Base-by-base conservation (phyloP, 257 asterid genomes). In the Striga asiatica region DNA sequence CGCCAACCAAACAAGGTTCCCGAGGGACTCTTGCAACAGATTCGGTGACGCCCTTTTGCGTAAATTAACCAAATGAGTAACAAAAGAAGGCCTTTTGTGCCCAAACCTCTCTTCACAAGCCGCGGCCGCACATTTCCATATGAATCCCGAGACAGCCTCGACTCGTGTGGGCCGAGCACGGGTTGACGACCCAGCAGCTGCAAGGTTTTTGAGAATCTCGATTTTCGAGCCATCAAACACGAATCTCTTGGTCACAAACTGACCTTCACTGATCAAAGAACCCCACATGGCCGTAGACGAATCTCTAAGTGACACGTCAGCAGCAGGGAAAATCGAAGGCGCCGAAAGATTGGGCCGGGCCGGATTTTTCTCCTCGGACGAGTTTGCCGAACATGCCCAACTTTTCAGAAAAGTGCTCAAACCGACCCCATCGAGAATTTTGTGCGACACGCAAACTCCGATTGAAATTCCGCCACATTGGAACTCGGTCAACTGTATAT, bases 401-500 rank as follows among this genome's bases (percentile, higher is more conserved):
- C 65, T 25, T 37, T 67, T 82, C 23, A 81, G 41, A 43, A 88
- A 88, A 18, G 64, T 63, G 61, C 80, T 64, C 19, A 84, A 61
- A 2, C 79, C 83, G 42, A 73, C 41, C 25, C 96, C 96, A 57
- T 88, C 96, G 14, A 84, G 77, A 70, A 81, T 56, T 56, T 60
- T 77, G 21, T 88, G 94, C 0, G 93, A 75, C 31, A 88, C 61
- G 43, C 94, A 79, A 11, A 84, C 10, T 0, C 88, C 94, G 25
- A 88, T 63, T 4, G 93, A 81, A 10, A 88, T 72, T 19, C 95
- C 96, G 34, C 96, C 96, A 8, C 96, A 88, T 38, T 73, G 70
- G 23, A 84, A 84, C 4, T 55, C 41, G 56, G 48, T 88, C 0
- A 75, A 76, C 53, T 84, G 94, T n/a, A 88, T 50, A 32, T 80